Evolutionary conservation across 352 stramenopile species (phyloP).

Genomic region (Pythium coloratum): DNA sequence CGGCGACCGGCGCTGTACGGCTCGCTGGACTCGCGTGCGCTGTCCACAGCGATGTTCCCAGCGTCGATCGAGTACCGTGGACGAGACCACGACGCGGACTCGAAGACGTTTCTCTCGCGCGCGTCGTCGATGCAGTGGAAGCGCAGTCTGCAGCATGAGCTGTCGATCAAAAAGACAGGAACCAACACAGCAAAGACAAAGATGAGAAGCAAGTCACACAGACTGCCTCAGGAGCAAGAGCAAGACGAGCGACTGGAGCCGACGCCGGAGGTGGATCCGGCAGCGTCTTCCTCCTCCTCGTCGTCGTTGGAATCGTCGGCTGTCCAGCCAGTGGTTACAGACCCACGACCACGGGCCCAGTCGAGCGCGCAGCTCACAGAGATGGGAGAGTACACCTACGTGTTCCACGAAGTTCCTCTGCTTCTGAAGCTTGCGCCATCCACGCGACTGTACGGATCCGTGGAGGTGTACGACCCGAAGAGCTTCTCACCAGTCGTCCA

Average conservation of each 20-base stretch:
- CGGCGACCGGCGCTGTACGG: constrained; percentile 61
- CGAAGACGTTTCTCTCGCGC: constrained; percentile 44
- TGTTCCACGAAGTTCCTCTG: constrained; percentile 53
- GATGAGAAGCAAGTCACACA: constrained; percentile 1
- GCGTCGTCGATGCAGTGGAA: constrained; percentile 71
- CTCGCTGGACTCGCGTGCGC: constrained; percentile 54
- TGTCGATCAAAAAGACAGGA: constrained; percentile 37
- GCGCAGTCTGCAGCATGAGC: constrained; percentile 55
- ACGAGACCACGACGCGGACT: constrained; percentile 19
- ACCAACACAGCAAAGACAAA: constrained; percentile 16
- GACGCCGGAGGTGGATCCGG: constrained; percentile 12
- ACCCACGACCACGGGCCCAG: background rate
- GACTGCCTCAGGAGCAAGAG: background rate
- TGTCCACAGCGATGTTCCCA: constrained; percentile 77
- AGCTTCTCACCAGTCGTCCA: constrained; percentile 39
- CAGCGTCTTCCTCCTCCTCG: background rate
- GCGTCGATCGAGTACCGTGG: constrained; percentile 57
- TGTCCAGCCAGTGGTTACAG: background rate
- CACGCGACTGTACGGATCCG: constrained; percentile 70
- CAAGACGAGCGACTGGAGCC: background rate
- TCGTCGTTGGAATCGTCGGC: background rate
- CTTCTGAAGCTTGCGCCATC: constrained; percentile 56
- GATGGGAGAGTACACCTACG: constrained; percentile 61
- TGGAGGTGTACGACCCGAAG: constrained; percentile 75
- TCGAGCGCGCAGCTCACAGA: constrained; percentile 34